Conservation (phyloP, 305 asterid species). For the Ruellia speciosa region DNA sequence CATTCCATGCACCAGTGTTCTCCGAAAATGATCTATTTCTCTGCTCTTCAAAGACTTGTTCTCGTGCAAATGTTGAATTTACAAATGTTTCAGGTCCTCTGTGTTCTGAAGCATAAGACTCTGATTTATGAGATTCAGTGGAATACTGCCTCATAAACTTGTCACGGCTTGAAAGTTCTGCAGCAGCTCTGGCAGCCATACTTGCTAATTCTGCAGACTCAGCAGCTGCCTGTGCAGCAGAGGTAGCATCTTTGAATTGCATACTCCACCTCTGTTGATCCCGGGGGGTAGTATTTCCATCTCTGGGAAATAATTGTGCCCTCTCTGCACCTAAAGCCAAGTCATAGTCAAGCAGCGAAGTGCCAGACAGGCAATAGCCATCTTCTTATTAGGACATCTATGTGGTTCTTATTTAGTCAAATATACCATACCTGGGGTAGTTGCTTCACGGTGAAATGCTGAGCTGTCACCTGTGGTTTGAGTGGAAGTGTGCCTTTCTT, state of each 20-base stretch:
- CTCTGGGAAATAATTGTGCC: conserved; percentile 27
- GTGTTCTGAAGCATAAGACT: conserved; percentile 6
- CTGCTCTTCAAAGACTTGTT: background rate
- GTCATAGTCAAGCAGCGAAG: conserved; percentile 8
- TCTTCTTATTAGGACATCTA: background rate
- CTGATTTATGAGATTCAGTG: conserved; percentile 29
- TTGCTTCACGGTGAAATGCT: conserved; percentile 29
- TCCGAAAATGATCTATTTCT: background rate
- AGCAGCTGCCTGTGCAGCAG: conserved; percentile 90
- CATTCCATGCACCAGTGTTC: background rate
- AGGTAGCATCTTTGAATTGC: conserved; percentile 78
- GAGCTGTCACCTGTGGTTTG: conserved; percentile 29
- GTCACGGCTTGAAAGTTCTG: conserved; percentile 50
- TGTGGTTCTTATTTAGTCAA: conserved; percentile 8
- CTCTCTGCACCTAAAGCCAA: conserved; percentile 27
- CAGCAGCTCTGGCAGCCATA: conserved; percentile 84
- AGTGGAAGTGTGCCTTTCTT: conserved; percentile 28
- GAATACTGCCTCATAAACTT: conserved; percentile 32
- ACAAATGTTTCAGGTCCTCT: background rate
- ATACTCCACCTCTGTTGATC: conserved; percentile 47
- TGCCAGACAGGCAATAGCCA: conserved; percentile 9
- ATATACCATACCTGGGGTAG: conserved; percentile 41
- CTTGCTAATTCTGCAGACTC: conserved; percentile 82
- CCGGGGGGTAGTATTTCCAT: conserved; percentile 21
- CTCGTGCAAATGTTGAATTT: background rate